These are phyloP conservation scores for Sisymbrium irio DNA, from an alignment of 345 rosid genomes.

Conservation along the genomic window DNA sequence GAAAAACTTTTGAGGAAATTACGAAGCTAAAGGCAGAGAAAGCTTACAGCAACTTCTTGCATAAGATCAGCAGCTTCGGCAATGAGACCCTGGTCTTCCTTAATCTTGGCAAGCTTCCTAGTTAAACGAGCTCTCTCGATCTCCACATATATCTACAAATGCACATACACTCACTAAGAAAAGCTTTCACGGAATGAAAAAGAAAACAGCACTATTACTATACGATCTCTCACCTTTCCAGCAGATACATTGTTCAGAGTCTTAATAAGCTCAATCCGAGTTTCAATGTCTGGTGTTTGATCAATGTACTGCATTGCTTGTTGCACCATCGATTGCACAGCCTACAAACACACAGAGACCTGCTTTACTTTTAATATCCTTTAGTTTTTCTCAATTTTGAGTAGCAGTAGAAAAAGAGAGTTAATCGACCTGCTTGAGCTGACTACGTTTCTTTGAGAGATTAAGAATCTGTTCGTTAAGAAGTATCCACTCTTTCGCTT, in stretches of 20 bases:
- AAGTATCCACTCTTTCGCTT: conserved; percentile 79
- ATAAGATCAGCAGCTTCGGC: conserved; percentile 98
- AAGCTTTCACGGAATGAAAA: background rate
- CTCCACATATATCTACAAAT: conserved; percentile 62
- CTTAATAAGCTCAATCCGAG: conserved; percentile 75
- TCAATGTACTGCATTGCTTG: conserved; percentile 91
- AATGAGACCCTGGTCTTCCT: conserved; percentile 79
- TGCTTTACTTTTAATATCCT: background rate
- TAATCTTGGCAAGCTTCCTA: conserved; percentile 84
- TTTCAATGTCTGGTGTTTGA: conserved; percentile 78
- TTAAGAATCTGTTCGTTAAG: conserved; percentile 54
- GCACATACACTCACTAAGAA: no score
- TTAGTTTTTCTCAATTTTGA: no score
- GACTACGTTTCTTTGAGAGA: conserved; percentile 84
- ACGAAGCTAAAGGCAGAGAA: background rate
- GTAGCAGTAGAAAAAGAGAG: no score
- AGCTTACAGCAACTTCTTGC: conserved; percentile 97
- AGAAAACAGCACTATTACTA: background rate
- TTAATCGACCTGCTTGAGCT: conserved; percentile 97
- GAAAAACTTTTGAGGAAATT: background rate
- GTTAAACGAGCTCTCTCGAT: conserved; percentile 92
- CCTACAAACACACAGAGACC: conserved; percentile 38
- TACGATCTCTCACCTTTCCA: conserved; percentile 62
- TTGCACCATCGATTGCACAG: conserved; percentile 86
- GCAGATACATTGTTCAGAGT: conserved; percentile 74